Evolutionary conservation across 1,284 basidiomycete species (phyloP), one percentile per base, ranked within the genome.

Genomic region (Cutaneotrichosporon mucoides): DNA sequence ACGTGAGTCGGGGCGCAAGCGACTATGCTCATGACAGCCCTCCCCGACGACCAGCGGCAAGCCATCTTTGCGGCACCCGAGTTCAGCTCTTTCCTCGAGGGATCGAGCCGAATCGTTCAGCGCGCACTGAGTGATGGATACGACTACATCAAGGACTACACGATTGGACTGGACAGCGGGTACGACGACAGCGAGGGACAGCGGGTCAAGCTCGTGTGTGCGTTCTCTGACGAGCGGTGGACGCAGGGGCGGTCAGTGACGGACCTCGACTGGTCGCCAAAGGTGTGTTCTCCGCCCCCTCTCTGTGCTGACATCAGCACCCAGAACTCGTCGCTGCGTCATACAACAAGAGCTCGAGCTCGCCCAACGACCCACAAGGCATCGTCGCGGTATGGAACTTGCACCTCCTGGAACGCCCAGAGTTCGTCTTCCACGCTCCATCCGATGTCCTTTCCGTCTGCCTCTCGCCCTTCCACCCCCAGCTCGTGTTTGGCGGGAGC

Each of bases 361-460:
- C 90, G 0, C 76, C 92, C 46, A 93, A 95, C 65, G 93, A 96
- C 72, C 93, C 95, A 0, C 94, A 98, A 68, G 96, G 96, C 3
- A 86, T 99, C 53, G 96, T 96, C 9, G 89, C 91, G 1, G 89
- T 99, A 3, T 99, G 96, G 96, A 99, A 99, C 74, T 79, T 95
- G 53, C 96, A 99, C 71, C 81, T 98, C 3, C 83, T 91, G 2
- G 93, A 98, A 71, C 84, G 95, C 65, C 95, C 96, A 15, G 96
- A 99, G 76, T 99, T 97, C 68, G 84, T 97, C 53, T 98, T 99
- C 78, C 93, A 98, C 76, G 93, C 96, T 1, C 13, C 79, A 96
- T 97, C 94, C 37, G 96, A 99, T 72, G 93, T 99, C 12, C 84
- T 99, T 11, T 95, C 93, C 1, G 91, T 97, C 4, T 87, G 88